Evolutionary conservation across 495 filamentous ascomycete species (phyloP).

Genomic region (Parathielavia appendiculata): DNA sequence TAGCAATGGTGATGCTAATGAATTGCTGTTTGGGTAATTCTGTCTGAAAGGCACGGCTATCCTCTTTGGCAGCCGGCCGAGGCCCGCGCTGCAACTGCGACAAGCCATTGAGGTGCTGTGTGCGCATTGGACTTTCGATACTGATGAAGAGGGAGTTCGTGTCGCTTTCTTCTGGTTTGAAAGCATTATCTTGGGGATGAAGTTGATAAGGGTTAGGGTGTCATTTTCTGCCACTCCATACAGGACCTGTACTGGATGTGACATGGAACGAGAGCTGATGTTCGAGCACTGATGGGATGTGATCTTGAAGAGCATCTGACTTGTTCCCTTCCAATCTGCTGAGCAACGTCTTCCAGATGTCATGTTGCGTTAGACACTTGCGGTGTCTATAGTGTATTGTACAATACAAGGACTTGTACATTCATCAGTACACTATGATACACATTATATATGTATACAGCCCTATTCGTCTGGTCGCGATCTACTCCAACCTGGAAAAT

Average conservation of each 20-base stretch:
- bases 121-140: neutral
- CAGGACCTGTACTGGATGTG: too few species aligned
- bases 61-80: conserved; percentile 21
- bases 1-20: neutral
- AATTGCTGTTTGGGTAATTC: conserved; percentile 1
- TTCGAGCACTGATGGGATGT: too few species aligned
- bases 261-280: too few species aligned
- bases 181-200: conserved; percentile 5
- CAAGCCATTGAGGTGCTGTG: conserved; percentile 27
- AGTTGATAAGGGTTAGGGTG: conserved; percentile 27
- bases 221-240: neutral
- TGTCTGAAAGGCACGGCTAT: conserved; percentile 15
- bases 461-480: neutral
- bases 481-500: conserved; percentile 53
- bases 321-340: too few species aligned
- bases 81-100: conserved; percentile 23
- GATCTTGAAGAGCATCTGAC: too few species aligned
- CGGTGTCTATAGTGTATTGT: too few species aligned
- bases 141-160: neutral
- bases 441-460: neutral
- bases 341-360: too few species aligned
- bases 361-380: too few species aligned
- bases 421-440: neutral
- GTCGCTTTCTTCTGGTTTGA: neutral
- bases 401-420: neutral